Evolutionary conservation across 2,329 filamentous ascomycete genomes (phyloP), one percentile per base, ranked within the genome.

Genomic region (Pleochaeta shiraiana): DNA sequence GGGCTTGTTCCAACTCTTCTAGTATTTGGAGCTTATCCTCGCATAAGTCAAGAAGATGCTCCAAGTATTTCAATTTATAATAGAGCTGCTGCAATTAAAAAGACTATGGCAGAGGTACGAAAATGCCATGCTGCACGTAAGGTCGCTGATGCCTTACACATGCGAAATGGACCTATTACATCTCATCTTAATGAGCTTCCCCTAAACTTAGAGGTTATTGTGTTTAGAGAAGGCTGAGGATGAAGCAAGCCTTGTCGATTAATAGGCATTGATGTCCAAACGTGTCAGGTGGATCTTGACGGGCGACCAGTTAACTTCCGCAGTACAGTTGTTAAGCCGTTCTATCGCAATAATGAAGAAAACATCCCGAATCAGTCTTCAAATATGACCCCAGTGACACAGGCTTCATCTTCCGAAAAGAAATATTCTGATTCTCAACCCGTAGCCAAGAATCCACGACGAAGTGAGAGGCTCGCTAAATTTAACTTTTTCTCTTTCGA

Each of bases 81-180:
- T 34, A 31, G 31, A 4, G 59, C 59, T 61, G 19, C 59, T 26
- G 30, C 30, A 21, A 24, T 57, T 26, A 57, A 57, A 9, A 57
- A 57, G 31, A 26, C 53, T 19, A 57, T 57, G n/a, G 53, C 28
- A 57, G 53, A 57, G n/a, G 53, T 57, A 26, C 26, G 21, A 57
- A 57, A 57, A n/a, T 57, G 53, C n/a, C 28, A 34, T 14, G 57
- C 57, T 60, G 31, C 57, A 60, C 57, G 57, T 34, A 60, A 60
- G 21, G 57, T 60, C 6, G 57, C 57, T 34, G 57, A 60, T 33
- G 31, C 57, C 5, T 37, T 60, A 21, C n/a, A 34, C n/a, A 37
- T 21, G n/a, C 57, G 57, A 37, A 60, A 60, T 24, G 57, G 57
- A 16, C 57, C 57, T 16, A n/a, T 60, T 21, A 60, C 57, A 11